Percentiles rank a stretch among this genome's conserved stretches.
Conservation (phyloP, 768 basidiomycete genomes). For the Naganishia kalamii region DNA sequence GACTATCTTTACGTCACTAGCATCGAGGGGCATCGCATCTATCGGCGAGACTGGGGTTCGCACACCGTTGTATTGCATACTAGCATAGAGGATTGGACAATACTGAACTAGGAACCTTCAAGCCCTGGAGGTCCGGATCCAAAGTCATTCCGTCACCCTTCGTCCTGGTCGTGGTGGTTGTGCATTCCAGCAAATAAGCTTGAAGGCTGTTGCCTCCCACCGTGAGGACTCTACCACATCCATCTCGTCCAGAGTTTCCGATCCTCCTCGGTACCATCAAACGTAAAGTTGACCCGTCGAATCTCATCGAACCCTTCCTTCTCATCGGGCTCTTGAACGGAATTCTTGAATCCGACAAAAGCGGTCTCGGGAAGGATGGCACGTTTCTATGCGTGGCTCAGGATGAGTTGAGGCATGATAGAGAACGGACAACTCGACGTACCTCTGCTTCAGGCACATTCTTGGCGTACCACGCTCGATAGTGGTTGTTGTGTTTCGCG, state of each 20-base stretch:
- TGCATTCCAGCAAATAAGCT: too few species aligned
- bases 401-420: background rate
- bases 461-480: slow-evolving; percentile 57
- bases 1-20: too few species aligned
- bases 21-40: too few species aligned
- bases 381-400: slow-evolving; percentile 14
- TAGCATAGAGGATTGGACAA: slow-evolving; percentile 2
- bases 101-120: too few species aligned
- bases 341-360: slow-evolving; percentile 33
- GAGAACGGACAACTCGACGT: background rate
- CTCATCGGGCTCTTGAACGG: slow-evolving; percentile 57
- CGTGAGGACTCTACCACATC: slow-evolving; percentile 48
- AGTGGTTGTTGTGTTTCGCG: slow-evolving; percentile 89
- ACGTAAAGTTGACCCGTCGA: slow-evolving; percentile 70
- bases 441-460: slow-evolving; percentile 34
- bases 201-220: too few species aligned
- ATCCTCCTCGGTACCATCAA: slow-evolving; percentile 69
- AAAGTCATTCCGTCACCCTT: too few species aligned
- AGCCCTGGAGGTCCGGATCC: too few species aligned
- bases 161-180: too few species aligned
- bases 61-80: slow-evolving; percentile 12
- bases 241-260: slow-evolving; percentile 71
- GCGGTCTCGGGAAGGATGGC: slow-evolving; percentile 38
- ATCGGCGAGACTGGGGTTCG: too few species aligned
- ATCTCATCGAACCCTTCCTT: slow-evolving; percentile 74